Evolutionary conservation across 371 early-diverging fungal genomes (phyloP).

Genomic region (Apophysomyces ossiformis): DNA sequence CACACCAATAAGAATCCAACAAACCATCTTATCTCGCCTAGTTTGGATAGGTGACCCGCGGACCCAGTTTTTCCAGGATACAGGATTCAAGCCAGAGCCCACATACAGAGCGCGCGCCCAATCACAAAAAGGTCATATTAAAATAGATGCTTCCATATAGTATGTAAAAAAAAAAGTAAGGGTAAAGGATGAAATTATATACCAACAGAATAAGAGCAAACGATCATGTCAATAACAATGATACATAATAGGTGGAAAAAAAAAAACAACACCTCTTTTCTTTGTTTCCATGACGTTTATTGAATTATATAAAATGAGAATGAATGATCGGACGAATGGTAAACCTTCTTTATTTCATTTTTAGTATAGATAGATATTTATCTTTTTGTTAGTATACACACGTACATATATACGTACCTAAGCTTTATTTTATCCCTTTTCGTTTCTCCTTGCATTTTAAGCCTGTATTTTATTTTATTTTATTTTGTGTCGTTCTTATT

Average conservation of each 20-base stretch:
- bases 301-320: too few species aligned
- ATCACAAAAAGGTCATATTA: conserved; percentile 4
- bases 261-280: too few species aligned
- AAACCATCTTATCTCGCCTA: conserved; percentile 4
- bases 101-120: conserved; percentile 6
- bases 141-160: not conserved
- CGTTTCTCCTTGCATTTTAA: conserved; percentile 3
- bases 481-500: not conserved
- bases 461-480: not conserved
- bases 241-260: not conserved
- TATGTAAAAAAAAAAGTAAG: not conserved
- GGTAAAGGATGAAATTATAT: not conserved
- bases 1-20: not conserved
- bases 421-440: not conserved
- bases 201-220: not conserved
- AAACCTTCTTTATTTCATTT: too few species aligned
- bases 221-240: not conserved
- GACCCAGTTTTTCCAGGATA: not conserved
- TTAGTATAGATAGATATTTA: conserved; percentile 9
- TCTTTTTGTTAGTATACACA: conserved; percentile 5
- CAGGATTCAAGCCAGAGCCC: not conserved
- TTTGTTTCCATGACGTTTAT: too few species aligned
- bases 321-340: too few species aligned
- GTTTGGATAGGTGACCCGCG: not conserved
- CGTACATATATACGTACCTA: not conserved